A percentile compares a stretch with the other conserved stretches of the same genome.
These are phyloP conservation scores for Neoconidiobolus thromboides DNA, from an alignment of 371 early-diverging fungal species.

Conservation along the genomic window DNA sequence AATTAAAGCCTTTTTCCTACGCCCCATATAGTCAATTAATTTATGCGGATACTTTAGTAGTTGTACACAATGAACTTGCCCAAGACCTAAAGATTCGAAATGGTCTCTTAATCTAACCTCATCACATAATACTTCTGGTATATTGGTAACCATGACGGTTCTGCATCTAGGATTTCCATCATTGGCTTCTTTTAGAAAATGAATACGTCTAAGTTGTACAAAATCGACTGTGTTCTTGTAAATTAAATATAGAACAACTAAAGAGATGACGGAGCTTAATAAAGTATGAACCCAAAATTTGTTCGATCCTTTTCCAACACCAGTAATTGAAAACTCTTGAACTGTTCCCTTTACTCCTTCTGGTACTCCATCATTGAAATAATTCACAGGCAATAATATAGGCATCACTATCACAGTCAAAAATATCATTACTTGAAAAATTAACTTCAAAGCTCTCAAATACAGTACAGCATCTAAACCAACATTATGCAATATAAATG, in stretches of 20 bases:
- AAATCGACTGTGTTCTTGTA: conserved; percentile 26
- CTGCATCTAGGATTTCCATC: conserved; percentile 10
- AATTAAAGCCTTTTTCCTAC: conserved; percentile 9
- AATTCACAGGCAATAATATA: conserved; percentile 29
- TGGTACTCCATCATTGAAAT: conserved; percentile 8
- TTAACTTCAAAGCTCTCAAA: conserved; percentile 42
- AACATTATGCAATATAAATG: conserved; percentile 12
- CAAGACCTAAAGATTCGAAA: conserved; percentile 18
- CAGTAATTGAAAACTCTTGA: conserved; percentile 20
- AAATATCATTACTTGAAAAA: conserved; percentile 28
- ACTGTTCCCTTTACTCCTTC: conserved; percentile 7
- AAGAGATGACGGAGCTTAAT: conserved; percentile 15
- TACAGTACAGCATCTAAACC: conserved; percentile 47
- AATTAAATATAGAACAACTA: conserved; percentile 24
- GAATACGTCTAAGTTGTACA: conserved; percentile 15
- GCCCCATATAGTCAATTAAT: conserved; percentile 1
- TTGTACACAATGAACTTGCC: conserved; percentile 17
- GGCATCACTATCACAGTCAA: conserved; percentile 22
- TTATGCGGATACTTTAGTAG: conserved; percentile 14
- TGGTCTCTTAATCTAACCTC: conserved; percentile 14
- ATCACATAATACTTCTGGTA: conserved; percentile 19
- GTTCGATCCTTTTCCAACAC: conserved; percentile 10
- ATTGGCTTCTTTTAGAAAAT: conserved; percentile 8
- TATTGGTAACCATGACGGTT: conserved; percentile 17
- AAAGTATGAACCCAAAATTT: conserved; percentile 23